Conservation (phyloP, 2,329 filamentous ascomycete species). For the Stenocarpella maydis region DNA sequence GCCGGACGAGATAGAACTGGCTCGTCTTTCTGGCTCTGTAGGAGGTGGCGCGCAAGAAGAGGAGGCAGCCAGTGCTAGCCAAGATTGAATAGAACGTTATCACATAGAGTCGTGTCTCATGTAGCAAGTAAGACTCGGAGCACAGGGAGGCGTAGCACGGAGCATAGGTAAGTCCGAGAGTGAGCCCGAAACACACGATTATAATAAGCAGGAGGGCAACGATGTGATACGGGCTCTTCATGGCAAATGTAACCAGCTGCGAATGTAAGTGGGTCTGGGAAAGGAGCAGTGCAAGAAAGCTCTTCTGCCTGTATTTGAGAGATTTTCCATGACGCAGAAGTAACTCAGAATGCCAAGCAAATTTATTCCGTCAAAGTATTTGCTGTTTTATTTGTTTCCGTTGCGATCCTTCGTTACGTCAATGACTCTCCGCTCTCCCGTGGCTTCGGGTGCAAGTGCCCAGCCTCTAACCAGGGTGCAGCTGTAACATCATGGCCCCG, state of each 20-base stretch:
- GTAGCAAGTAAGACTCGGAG: slow-evolving; percentile 32
- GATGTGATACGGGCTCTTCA: neutral
- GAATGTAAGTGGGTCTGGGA: too few species aligned
- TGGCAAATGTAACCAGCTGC: neutral
- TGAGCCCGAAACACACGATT: slow-evolving; percentile 18
- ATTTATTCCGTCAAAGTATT: neutral
- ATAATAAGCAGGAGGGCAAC: slow-evolving; percentile 5
- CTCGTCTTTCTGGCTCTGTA: slow-evolving; percentile 2
- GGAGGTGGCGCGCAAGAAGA: slow-evolving; percentile 13
- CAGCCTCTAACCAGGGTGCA: neutral
- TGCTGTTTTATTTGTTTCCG: neutral
- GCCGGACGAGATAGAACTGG: slow-evolving; percentile 1
- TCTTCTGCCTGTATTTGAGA: neutral
- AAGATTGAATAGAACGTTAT: slow-evolving; percentile 34
- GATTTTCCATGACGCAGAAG: neutral
- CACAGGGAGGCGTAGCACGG: slow-evolving; percentile 36
- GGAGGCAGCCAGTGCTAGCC: slow-evolving; percentile 1
- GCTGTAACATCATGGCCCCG: too few species aligned
- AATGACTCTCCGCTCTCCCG: neutral
- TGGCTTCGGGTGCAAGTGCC: neutral
- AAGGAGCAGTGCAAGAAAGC: too few species aligned
- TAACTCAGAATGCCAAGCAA: too few species aligned
- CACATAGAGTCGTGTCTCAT: slow-evolving; percentile 33
- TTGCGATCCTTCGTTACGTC: neutral
- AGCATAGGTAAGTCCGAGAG: slow-evolving; percentile 33